A percentile compares a stretch with the other conserved stretches of the same genome.
Evolutionary conservation across 2,329 filamentous ascomycete genomes (phyloP).

Genomic region (Trichoderma endophyticum): DNA sequence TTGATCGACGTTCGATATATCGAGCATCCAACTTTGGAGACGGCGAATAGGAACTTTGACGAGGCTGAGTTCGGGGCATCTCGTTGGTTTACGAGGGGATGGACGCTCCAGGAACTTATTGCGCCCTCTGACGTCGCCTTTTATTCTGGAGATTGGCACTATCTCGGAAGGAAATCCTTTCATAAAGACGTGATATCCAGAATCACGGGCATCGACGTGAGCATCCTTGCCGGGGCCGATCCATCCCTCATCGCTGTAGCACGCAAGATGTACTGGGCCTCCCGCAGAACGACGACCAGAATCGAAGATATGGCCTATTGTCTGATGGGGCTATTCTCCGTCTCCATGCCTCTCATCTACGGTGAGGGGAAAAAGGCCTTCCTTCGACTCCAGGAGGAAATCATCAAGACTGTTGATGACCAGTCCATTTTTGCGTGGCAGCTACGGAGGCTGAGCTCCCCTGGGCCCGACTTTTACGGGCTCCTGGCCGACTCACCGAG

Average conservation of each 20-base stretch:
- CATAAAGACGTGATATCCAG: neutral
- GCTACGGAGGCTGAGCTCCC: neutral
- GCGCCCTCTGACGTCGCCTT: neutral
- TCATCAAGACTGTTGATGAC: conserved; percentile 1
- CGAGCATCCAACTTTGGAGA: neutral
- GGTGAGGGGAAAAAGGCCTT: conserved; percentile 19
- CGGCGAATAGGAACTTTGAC: neutral
- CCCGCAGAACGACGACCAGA: conserved; percentile 19
- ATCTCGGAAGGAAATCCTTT: neutral
- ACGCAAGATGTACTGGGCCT: conserved; percentile 21
- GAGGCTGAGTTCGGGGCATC: neutral
- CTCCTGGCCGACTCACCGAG: neutral
- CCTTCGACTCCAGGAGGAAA: conserved; percentile 2
- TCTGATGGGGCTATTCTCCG: conserved; percentile 23
- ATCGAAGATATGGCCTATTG: conserved; percentile 24
- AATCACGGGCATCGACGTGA: conserved; percentile 1
- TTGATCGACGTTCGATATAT: neutral
- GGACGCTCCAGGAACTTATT: neutral
- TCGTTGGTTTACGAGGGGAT: neutral
- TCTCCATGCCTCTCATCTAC: conserved; percentile 23
- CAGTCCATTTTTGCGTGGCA: conserved; percentile 8
- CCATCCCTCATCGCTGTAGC: neutral
- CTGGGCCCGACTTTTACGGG: neutral
- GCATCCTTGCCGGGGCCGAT: neutral
- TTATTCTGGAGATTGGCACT: neutral